These are phyloP conservation scores for Aristolochia californica DNA, from an alignment of 164 flowering plant species.

Conservation along the genomic window DNA sequence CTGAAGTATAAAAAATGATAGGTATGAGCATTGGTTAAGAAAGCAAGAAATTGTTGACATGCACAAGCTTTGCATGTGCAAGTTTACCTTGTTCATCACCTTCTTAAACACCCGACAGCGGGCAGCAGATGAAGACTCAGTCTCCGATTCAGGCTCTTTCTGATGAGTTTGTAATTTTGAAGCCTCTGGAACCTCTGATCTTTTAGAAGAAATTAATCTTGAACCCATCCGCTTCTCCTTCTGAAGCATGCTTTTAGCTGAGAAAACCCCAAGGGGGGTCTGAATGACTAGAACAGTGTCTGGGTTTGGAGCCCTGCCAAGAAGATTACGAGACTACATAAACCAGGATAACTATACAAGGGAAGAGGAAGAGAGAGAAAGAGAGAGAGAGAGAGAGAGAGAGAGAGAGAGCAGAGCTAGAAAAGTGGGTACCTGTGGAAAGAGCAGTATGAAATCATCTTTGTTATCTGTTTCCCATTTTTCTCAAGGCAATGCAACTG, in stretches of 20 bases:
- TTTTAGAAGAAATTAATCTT: conserved; percentile 53
- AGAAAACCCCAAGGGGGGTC: conserved; percentile 65
- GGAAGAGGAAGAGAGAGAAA: background rate
- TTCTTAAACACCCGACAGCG: conserved; percentile 60
- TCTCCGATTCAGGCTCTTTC: conserved; percentile 12
- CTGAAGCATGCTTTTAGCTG: conserved; percentile 55
- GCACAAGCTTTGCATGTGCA: background rate
- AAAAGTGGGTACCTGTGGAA: background rate
- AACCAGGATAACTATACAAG: background rate
- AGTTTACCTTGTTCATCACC: conserved; percentile 40
- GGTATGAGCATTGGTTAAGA: background rate
- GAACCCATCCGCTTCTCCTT: conserved; percentile 48
- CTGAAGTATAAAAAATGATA: background rate
- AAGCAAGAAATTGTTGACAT: background rate
- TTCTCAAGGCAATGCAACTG: conserved; percentile 83
- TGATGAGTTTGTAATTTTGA: conserved; percentile 17
- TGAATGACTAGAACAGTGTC: conserved; percentile 73
- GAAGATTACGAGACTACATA: background rate
- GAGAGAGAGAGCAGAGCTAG: too few relatives aligned
- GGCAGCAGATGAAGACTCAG: conserved; percentile 58
- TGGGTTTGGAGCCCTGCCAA: conserved; percentile 80
- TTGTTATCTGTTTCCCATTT: conserved; percentile 72
- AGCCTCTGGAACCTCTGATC: conserved; percentile 24
- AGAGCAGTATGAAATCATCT: conserved; percentile 80
- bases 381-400: background rate